A percentile compares a stretch with the other conserved stretches of the same genome.
Conservation (phyloP, 192 early-diverging fungal species). For the Rhizophagus prolifer region DNA sequence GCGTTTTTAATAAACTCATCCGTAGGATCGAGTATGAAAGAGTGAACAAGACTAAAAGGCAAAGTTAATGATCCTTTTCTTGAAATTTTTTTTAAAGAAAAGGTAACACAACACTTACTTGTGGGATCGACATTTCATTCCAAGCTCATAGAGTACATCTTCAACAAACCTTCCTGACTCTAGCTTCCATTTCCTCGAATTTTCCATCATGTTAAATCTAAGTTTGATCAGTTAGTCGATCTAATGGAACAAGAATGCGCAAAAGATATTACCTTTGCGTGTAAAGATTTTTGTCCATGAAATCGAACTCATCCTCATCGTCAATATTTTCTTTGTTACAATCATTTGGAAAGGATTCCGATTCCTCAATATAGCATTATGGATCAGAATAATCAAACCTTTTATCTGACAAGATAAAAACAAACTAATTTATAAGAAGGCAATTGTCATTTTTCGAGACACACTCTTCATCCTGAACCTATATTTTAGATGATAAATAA, state of each 20-base stretch:
- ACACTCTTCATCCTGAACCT: constrained; percentile 10
- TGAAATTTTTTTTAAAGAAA: neutral
- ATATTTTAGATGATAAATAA: constrained; percentile 12
- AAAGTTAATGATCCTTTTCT: constrained; percentile 12
- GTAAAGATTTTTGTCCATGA: constrained; percentile 21
- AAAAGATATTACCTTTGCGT: constrained; percentile 28
- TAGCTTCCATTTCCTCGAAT: constrained; percentile 31
- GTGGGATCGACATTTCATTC: constrained; percentile 29
- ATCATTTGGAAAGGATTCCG: too few species aligned
- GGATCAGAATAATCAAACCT: constrained; percentile 17
- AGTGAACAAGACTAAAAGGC: constrained; percentile 34
- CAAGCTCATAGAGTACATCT: constrained; percentile 33
- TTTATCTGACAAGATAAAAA: too few species aligned
- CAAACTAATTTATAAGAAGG: neutral
- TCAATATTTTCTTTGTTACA: constrained; percentile 3
- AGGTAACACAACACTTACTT: constrained; percentile 29
- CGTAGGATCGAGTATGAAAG: constrained; percentile 28
- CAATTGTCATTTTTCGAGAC: constrained; percentile 9
- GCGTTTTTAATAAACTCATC: constrained; percentile 24
- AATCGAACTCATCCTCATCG: constrained; percentile 23
- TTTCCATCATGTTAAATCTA: constrained; percentile 26
- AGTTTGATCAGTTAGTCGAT: constrained; percentile 23
- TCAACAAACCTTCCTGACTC: constrained; percentile 30
- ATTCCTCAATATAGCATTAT: constrained; percentile 3
- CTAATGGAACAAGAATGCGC: constrained; percentile 10